Evolutionary conservation across 371 early-diverging fungal species (phyloP).

Genomic region (Mucor indicus): DNA sequence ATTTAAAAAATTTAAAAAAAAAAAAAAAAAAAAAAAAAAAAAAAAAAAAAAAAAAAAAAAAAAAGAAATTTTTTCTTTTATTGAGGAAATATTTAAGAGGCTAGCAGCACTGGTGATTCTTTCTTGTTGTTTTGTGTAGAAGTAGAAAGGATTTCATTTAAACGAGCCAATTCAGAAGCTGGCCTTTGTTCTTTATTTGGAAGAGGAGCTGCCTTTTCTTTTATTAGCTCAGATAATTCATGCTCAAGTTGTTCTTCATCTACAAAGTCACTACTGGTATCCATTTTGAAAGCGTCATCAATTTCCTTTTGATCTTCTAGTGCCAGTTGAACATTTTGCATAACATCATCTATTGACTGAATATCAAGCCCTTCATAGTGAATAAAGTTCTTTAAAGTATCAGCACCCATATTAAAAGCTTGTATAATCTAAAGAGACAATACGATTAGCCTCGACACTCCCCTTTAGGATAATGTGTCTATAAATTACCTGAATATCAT

Average conservation of each 20-base stretch:
- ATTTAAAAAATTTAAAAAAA: not conserved
- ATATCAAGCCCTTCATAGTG: conserved; percentile 30
- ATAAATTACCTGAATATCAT: conserved; percentile 48
- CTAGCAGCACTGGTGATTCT: not conserved
- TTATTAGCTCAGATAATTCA: conserved; percentile 38
- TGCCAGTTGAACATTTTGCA: conserved; percentile 44
- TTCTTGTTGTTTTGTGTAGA: not conserved
- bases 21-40: not conserved
- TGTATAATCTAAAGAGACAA: conserved; percentile 39
- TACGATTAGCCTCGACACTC: not conserved
- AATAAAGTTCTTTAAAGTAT: conserved; percentile 39
- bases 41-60: not conserved
- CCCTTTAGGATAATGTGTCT: not conserved
- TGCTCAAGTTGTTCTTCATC: conserved; percentile 45
- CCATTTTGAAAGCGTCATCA: conserved; percentile 42
- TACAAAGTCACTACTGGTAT: not conserved
- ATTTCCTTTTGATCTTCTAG: conserved; percentile 57
- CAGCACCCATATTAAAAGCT: conserved; percentile 54
- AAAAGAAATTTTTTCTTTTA: conserved; percentile 1
- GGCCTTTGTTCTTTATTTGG: no score
- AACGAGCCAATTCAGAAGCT: conserved; percentile 18
- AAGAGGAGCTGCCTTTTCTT: conserved; percentile 1
- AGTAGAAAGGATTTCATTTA: conserved; percentile 18
- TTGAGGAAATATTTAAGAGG: not conserved
- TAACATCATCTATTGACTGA: conserved; percentile 43